A percentile compares a stretch with the other conserved stretches of the same genome.
Evolutionary conservation across 2,329 filamentous ascomycete genomes (phyloP).

Genomic region (Periconia macrospinosa): DNA sequence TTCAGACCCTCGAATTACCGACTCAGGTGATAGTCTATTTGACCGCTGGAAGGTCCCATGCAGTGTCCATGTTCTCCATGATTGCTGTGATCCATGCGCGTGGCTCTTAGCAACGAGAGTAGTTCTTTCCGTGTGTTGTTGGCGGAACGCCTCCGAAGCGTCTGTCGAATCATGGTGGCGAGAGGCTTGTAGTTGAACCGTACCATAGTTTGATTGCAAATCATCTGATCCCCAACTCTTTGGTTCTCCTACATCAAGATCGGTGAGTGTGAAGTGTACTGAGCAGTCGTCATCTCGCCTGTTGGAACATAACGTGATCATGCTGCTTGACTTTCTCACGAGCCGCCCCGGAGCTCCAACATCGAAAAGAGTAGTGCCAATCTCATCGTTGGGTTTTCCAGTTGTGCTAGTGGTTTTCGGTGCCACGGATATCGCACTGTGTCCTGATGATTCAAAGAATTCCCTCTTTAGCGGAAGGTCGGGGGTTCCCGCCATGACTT

Average conservation of each 20-base stretch:
- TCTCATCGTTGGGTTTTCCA: neutral
- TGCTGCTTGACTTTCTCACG: neutral
- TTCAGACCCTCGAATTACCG: constrained; percentile 1
- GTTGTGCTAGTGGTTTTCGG: neutral
- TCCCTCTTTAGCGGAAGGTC: too few relatives aligned
- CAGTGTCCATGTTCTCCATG: constrained; percentile 5
- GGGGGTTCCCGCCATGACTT: too few relatives aligned
- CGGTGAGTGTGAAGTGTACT: neutral
- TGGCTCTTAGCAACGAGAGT: constrained; percentile 3
- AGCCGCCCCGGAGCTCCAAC: neutral
- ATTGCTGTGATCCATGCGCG: constrained; percentile 5
- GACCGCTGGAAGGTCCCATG: constrained; percentile 4
- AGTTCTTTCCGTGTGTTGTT: constrained; percentile 12
- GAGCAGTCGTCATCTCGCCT: neutral
- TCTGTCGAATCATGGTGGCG: constrained; percentile 9
- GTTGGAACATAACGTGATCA: neutral
- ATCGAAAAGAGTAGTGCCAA: neutral
- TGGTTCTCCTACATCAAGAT: neutral
- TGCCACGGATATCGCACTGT: neutral
- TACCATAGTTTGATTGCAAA: neutral
- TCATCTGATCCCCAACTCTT: neutral
- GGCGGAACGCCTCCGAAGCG: constrained; percentile 11
- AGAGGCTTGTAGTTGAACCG: neutral
- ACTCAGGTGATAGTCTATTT: constrained; percentile 4
- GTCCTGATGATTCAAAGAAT: too few relatives aligned